A percentile compares a stretch with the other conserved stretches of the same genome.
Conservation (phyloP, 2,329 filamentous ascomycete species). For the Arachnomyces sp. region DNA sequence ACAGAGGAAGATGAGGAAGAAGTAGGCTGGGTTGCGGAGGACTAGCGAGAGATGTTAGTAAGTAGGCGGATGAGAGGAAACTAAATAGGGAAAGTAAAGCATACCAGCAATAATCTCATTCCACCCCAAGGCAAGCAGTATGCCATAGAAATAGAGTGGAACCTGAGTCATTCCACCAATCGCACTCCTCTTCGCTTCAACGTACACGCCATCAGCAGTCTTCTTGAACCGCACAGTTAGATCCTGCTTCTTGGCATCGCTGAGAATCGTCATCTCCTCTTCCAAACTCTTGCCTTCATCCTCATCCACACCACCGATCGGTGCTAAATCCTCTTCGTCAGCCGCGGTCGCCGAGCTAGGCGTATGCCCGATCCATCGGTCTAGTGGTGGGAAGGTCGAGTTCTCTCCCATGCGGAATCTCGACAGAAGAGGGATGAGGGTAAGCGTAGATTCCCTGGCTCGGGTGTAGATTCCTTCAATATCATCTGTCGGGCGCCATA, state of each 20-base stretch:
- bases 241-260: constrained; percentile 83
- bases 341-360: constrained; percentile 67
- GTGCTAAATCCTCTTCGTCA: constrained; percentile 81
- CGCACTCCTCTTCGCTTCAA: constrained; percentile 93
- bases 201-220: constrained; percentile 93
- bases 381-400: constrained; percentile 69
- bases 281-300: constrained; percentile 90
- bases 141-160: constrained; percentile 86
- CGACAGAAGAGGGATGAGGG: constrained; percentile 80
- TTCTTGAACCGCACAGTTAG: constrained; percentile 95
- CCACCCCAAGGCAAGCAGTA: constrained; percentile 90
- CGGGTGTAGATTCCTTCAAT: constrained; percentile 93
- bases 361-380: constrained; percentile 71
- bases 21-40: constrained; percentile 86
- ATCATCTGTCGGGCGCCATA: constrained; percentile 94
- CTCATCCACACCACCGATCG: constrained; percentile 90
- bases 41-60: constrained; percentile 48
- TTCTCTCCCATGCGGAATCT: constrained; percentile 73
- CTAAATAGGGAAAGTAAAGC: constrained; percentile 24
- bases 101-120: constrained; percentile 93
- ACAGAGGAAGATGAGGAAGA: constrained; percentile 74
- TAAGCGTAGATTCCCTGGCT: constrained; percentile 84
- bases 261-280: constrained; percentile 93
- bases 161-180: constrained; percentile 93
- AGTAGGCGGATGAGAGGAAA: background rate